Conservation (phyloP, 2,329 filamentous ascomycete genomes). For the Neofusicoccum parvum region DNA sequence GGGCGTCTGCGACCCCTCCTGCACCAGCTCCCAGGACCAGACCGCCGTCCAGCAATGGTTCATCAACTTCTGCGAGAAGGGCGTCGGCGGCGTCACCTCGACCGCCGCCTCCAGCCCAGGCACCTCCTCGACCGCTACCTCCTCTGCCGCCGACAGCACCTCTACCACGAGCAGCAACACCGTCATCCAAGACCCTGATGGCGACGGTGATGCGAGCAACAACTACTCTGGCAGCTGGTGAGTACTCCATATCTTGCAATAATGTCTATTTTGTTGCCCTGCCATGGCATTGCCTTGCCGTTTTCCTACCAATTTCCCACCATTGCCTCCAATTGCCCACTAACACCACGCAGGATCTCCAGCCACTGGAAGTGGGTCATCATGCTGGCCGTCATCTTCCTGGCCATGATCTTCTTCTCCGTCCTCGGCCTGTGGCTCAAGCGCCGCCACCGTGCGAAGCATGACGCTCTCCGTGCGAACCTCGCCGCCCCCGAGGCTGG, state of each 20-base stretch:
- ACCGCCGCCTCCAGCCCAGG: slow-evolving; percentile 31
- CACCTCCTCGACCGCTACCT: background rate
- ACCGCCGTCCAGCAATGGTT: slow-evolving; percentile 71
- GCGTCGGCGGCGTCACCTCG: slow-evolving; percentile 25
- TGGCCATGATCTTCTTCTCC: slow-evolving; percentile 65
- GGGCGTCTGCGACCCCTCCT: slow-evolving; percentile 65
- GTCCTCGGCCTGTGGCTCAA: slow-evolving; percentile 67
- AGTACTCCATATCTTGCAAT: background rate
- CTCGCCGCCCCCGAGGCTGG: slow-evolving; percentile 4
- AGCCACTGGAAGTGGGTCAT: slow-evolving; percentile 79
- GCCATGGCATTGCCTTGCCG: too few species aligned
- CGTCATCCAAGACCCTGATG: slow-evolving; percentile 27
- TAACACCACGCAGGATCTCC: slow-evolving; percentile 56
- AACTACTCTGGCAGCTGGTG: slow-evolving; percentile 27
- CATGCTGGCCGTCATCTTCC: slow-evolving; percentile 73
- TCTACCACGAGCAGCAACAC: slow-evolving; percentile 27
- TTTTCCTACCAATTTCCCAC: background rate
- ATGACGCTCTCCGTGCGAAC: slow-evolving; percentile 50
- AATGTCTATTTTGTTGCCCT: too few species aligned
- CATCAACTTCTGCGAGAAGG: slow-evolving; percentile 58
- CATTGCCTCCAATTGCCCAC: background rate
- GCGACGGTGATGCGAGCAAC: slow-evolving; percentile 30
- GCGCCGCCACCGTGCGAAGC: slow-evolving; percentile 71
- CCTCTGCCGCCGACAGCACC: background rate
- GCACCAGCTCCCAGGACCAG: slow-evolving; percentile 56